These are phyloP conservation scores for Phytophthora nicotianae DNA, from an alignment of 352 stramenopile genomes.

Conservation along the genomic window DNA sequence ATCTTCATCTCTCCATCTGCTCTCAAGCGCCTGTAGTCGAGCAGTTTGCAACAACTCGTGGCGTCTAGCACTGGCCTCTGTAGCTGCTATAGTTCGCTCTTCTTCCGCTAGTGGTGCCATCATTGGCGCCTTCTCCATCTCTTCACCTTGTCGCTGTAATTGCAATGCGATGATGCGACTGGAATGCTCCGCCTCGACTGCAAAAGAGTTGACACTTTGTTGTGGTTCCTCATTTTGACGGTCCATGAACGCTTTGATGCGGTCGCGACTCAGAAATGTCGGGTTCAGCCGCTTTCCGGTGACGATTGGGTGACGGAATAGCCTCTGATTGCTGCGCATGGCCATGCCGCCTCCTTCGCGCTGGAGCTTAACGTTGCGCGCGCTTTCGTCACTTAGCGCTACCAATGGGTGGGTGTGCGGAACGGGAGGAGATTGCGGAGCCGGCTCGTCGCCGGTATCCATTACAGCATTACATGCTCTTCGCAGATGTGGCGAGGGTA, in stretches of 20 bases:
- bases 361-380: conserved; percentile 32
- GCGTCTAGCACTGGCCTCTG: conserved; percentile 49
- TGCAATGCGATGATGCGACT: conserved; percentile 50
- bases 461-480: background rate
- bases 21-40: conserved; percentile 17
- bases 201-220: conserved; percentile 22
- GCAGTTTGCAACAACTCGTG: conserved; percentile 24
- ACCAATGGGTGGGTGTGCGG: conserved; percentile 65
- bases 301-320: conserved; percentile 14
- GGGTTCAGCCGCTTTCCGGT: conserved; percentile 49
- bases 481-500: conserved; percentile 6
- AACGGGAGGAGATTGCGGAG: conserved; percentile 43
- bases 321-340: conserved; percentile 20
- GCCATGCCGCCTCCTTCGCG: conserved; percentile 19
- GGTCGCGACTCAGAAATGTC: conserved; percentile 58
- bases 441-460: conserved; percentile 29
- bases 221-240: conserved; percentile 14
- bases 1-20: conserved; percentile 19
- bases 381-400: conserved; percentile 32
- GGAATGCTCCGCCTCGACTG: conserved; percentile 43
- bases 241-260: conserved; percentile 42
- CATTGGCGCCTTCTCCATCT: conserved; percentile 13
- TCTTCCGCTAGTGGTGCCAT: conserved; percentile 36
- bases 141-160: conserved; percentile 23
- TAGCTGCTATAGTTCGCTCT: conserved; percentile 52